Conservation (phyloP, 139 green algal species). For the Dunaliella primolecta region DNA sequence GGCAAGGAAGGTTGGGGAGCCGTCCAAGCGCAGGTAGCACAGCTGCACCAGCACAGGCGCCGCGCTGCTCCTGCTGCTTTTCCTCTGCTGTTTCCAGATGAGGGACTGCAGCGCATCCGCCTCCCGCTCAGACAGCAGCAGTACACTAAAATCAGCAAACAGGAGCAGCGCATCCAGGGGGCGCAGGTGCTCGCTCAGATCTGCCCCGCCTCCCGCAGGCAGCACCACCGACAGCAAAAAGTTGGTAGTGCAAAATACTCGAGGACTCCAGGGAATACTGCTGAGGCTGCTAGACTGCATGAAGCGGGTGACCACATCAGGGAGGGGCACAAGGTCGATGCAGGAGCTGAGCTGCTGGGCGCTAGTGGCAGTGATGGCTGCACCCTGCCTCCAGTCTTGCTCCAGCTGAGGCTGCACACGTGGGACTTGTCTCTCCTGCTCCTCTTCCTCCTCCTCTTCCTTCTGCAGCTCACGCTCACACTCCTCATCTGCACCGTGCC, state of each 20-base stretch:
- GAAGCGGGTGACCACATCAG: neutral
- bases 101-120: constrained; percentile 37
- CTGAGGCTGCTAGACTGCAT: neutral
- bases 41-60: neutral
- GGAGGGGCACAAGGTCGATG: neutral
- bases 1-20: neutral
- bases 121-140: constrained; percentile 59
- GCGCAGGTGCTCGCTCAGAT: constrained; percentile 37
- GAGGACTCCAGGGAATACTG: constrained; percentile 6
- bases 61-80: neutral
- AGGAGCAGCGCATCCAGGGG: constrained; percentile 37
- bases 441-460: constrained; percentile 52
- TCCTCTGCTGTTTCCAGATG: neutral
- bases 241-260: constrained; percentile 38
- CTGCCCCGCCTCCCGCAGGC: neutral
- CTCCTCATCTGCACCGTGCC: constrained; percentile 39
- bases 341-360: neutral
- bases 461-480: constrained; percentile 49
- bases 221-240: constrained; percentile 18
- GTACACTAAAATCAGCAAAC: constrained; percentile 17
- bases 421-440: constrained; percentile 37
- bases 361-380: neutral
- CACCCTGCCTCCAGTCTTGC: constrained; percentile 32
- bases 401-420: constrained; percentile 5
- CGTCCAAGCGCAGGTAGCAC: constrained; percentile 2